Evolutionary conservation across 140 eudicot species (phyloP), one percentile per base, ranked within the genome.

Genomic region (Senecio squalidus): DNA sequence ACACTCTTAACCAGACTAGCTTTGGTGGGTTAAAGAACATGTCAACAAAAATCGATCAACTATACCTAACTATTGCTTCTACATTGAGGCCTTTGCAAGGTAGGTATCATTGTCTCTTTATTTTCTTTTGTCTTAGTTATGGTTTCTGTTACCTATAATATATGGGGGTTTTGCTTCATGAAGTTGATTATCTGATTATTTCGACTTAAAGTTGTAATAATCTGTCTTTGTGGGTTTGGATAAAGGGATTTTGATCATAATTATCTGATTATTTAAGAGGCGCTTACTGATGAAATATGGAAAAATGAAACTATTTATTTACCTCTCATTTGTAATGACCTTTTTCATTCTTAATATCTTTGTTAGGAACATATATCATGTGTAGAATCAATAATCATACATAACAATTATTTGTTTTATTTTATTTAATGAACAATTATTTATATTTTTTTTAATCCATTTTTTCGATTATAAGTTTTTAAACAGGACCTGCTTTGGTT

Each of bases 1-100:
- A 84, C 66, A 84, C 98, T 50, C 79, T 92, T 46, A 82, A 76
- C 64, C 84, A 62, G 64, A 84, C 96, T 25, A 62, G 65, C 60
- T 79, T 81, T 30, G 98, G 98, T 51, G 83, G 71, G 34, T 55
- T 82, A 45, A 77, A 73, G 60, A 83, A 79, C 67, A 83, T 92
- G 96, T 73, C 65, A 6, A 77, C 80, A 18, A 86, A 84, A 74
- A 71, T 87, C 5, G 92, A 66, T 36, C 98, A 86, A 50, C 74
- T 86, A n/a, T 86, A 84, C 57, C 69, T 59, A 44, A 86, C 95
- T 4, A 65, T 87, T 65, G 86, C 95, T 56, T 87, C 95, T 46
- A 41, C 49, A 11, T 61, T 92, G 54, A 81, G 76, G 73, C 78
- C 80, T 50, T 48, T 84, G 64, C 98, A 84, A 74, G 82, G 98